Conservation (phyloP, 106 monocot species). For the Amphibolis antarctica region DNA sequence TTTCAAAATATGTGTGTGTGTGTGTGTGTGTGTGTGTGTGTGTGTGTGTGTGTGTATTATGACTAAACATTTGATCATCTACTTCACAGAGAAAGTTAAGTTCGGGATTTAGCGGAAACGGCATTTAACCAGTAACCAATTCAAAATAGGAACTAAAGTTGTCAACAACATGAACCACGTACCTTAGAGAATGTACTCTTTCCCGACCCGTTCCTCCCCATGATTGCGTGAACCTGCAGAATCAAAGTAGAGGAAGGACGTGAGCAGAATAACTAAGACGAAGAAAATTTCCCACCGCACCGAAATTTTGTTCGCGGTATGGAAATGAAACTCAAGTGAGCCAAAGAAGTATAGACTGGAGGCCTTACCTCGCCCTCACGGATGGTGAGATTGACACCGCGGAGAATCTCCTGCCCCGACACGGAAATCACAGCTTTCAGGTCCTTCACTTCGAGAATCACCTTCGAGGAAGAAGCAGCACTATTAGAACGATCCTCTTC, state of each 20-base stretch:
- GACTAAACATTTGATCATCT: too few species aligned
- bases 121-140: neutral
- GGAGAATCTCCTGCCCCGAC: conserved; percentile 53
- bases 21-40: too few species aligned
- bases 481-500: conserved; percentile 4
- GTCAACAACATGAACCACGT: neutral
- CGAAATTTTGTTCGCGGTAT: neutral
- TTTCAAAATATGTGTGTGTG: too few species aligned
- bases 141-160: neutral
- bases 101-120: too few species aligned
- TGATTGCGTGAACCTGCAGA: conserved; percentile 72
- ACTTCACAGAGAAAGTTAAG: too few species aligned
- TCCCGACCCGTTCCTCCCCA: conserved; percentile 97
- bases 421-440: conserved; percentile 63
- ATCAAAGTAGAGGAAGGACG: neutral
- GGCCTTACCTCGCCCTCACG: conserved; percentile 63
- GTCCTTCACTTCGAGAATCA: conserved; percentile 59
- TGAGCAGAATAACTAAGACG: neutral
- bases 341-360: neutral
- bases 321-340: too few species aligned
- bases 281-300: neutral
- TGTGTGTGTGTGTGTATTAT: too few species aligned
- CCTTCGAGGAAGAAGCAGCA: conserved; percentile 7
- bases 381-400: conserved; percentile 73
- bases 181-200: conserved; percentile 93